These are phyloP conservation scores for Podospora australis DNA, from an alignment of 495 filamentous ascomycete genomes.

Conservation along the genomic window DNA sequence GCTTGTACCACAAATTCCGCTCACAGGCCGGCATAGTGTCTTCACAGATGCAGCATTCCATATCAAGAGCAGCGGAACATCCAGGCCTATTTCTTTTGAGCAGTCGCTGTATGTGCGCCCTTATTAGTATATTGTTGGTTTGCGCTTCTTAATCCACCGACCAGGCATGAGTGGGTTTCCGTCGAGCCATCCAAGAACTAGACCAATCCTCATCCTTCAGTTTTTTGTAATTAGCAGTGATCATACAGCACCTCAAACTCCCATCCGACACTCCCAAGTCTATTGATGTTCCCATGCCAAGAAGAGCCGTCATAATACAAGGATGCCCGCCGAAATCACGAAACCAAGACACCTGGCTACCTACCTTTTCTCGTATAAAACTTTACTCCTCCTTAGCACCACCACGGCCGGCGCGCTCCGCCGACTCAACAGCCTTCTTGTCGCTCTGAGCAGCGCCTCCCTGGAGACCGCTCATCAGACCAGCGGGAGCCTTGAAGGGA, in stretches of 20 bases:
- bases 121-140: no score
- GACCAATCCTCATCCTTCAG: no score
- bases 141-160: no score
- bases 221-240: background rate
- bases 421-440: slow-evolving; percentile 88
- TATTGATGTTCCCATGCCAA: no score
- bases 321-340: background rate
- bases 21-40: no score
- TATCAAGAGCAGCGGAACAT: no score
- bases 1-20: no score
- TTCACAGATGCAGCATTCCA: no score
- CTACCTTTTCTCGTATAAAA: background rate
- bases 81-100: no score
- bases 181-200: no score
- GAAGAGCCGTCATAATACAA: background rate
- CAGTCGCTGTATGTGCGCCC: no score
- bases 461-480: slow-evolving; percentile 67
- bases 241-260: background rate
- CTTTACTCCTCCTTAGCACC: slow-evolving; percentile 86
- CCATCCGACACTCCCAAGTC: background rate
- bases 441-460: slow-evolving; percentile 77
- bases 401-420: slow-evolving; percentile 78
- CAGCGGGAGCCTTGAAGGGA: slow-evolving; percentile 82
- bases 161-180: no score
- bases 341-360: background rate